Percentiles rank a stretch among this genome's conserved stretches.
Evolutionary conservation across 805 yeast genomes (phyloP).

Genomic region (Yamadazyma olivae): DNA sequence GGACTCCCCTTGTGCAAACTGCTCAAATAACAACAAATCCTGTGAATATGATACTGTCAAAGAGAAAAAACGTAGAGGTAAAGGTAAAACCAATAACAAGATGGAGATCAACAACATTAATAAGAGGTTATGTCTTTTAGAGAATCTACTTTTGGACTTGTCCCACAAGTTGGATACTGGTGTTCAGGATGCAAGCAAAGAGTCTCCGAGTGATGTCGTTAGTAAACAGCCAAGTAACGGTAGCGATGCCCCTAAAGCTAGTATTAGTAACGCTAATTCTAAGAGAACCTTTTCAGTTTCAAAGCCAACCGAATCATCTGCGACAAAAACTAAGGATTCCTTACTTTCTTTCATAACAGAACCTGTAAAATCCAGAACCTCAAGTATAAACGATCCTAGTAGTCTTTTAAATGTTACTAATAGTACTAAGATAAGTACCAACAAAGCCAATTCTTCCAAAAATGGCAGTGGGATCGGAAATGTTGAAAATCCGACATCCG

Average conservation of each 20-base stretch:
- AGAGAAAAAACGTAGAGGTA: constrained; percentile 14
- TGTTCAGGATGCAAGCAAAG: too few species aligned
- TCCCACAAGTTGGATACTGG: constrained; percentile 15
- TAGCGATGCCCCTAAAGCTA: not conserved
- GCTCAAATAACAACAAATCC: constrained; percentile 26
- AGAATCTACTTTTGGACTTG: constrained; percentile 16
- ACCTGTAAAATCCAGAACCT: not conserved
- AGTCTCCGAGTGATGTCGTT: not conserved
- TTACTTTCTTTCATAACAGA: too few species aligned
- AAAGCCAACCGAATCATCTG: too few species aligned
- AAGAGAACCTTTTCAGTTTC: too few species aligned
- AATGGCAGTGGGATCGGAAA: not conserved
- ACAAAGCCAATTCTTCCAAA: not conserved
- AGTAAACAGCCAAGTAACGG: not conserved
- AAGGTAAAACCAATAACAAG: constrained; percentile 11
- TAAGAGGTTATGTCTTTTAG: constrained; percentile 19
- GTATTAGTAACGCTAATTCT: not conserved
- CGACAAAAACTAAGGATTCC: not conserved
- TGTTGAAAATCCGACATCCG: not conserved
- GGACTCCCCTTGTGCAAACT: constrained; percentile 37
- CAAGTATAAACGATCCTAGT: not conserved
- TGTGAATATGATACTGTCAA: constrained; percentile 26
- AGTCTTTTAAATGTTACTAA: not conserved
- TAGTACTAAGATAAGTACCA: not conserved
- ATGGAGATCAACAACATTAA: constrained; percentile 7